These are phyloP conservation scores for Dothideomycetidae sp. DNA, from an alignment of 2,329 filamentous ascomycete genomes.

Conservation along the genomic window DNA sequence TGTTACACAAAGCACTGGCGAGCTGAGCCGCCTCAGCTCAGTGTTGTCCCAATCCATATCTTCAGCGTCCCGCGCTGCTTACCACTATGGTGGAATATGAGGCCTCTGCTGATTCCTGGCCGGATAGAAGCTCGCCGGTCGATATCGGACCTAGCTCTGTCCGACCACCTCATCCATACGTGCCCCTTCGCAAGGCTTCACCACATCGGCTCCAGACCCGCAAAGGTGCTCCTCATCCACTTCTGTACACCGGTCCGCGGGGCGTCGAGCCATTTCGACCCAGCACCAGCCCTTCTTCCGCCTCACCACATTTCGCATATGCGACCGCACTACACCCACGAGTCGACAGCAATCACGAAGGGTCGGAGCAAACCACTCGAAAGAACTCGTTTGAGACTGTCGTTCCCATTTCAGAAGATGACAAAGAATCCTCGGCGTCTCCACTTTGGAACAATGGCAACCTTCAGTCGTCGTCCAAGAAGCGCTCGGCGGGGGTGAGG, in stretches of 20 bases:
- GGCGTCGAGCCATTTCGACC: conserved; percentile 3
- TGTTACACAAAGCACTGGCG: not conserved
- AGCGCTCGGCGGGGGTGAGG: conserved; percentile 1
- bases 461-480: conserved; percentile 1
- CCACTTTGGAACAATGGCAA: not conserved
- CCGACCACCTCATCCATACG: conserved; percentile 27
- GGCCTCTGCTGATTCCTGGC: conserved; percentile 3
- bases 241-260: conserved; percentile 10
- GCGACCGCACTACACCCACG: conserved; percentile 2
- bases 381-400: conserved; percentile 1
- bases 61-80: not conserved
- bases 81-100: conserved; percentile 1
- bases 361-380: not conserved
- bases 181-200: conserved; percentile 27
- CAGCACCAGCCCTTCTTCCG: conserved; percentile 6
- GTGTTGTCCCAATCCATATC: not conserved
- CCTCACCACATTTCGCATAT: conserved; percentile 5
- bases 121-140: conserved; percentile 7
- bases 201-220: conserved; percentile 26
- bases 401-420: conserved; percentile 4
- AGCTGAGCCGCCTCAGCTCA: conserved; percentile 1
- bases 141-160: conserved; percentile 9
- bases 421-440: not conserved
- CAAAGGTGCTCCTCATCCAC: conserved; percentile 17
- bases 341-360: conserved; percentile 5